phyloP scores from a whole-genome alignment of 441 rosid species.

The Pelargonium fulgidum region DNA sequence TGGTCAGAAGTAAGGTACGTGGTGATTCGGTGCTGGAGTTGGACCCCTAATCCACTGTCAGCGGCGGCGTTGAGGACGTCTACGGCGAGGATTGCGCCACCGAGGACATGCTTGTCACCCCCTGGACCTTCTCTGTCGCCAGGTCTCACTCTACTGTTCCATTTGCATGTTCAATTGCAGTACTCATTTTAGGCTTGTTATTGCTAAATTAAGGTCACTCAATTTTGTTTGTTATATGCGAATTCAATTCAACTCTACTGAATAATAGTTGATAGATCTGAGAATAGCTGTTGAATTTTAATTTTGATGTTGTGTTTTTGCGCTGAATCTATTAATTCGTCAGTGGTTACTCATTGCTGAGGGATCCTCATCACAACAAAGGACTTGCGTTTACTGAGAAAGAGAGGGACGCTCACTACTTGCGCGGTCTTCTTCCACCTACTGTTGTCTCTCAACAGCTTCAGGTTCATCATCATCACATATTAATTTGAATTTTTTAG shows the following conservation, averaged over 20 bases:
- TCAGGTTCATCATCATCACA: slow-evolving; percentile 45
- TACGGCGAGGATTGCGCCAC: slow-evolving; percentile 73
- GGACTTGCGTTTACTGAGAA: slow-evolving; percentile 80
- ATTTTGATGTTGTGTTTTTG: slow-evolving; percentile 11
- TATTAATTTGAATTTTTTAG: not conserved
- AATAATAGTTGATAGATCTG: too few relatives aligned
- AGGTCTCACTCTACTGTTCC: slow-evolving; percentile 30
- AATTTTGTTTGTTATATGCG: too few relatives aligned
- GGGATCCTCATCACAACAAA: slow-evolving; percentile 91
- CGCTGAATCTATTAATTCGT: not conserved
- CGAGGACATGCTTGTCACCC: slow-evolving; percentile 55
- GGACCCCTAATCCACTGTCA: slow-evolving; percentile 44
- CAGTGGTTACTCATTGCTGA: slow-evolving; percentile 76
- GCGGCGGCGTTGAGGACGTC: slow-evolving; percentile 59
- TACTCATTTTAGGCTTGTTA: too few relatives aligned
- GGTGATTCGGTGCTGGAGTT: slow-evolving; percentile 42
- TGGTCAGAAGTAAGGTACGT: slow-evolving; percentile 19
- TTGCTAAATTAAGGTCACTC: too few relatives aligned
- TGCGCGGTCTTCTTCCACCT: slow-evolving; percentile 89
- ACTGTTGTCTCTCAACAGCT: slow-evolving; percentile 55
- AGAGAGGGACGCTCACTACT: slow-evolving; percentile 82
- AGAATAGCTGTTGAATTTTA: not conserved
- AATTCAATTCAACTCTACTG: too few relatives aligned
- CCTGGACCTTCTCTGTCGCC: slow-evolving; percentile 71
- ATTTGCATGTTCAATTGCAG: not conserved